Percentiles rank a stretch among this genome's conserved stretches.
phyloP scores from a whole-genome alignment of 2,329 filamentous ascomycete genomes.

The Clonostachys rosea region DNA sequence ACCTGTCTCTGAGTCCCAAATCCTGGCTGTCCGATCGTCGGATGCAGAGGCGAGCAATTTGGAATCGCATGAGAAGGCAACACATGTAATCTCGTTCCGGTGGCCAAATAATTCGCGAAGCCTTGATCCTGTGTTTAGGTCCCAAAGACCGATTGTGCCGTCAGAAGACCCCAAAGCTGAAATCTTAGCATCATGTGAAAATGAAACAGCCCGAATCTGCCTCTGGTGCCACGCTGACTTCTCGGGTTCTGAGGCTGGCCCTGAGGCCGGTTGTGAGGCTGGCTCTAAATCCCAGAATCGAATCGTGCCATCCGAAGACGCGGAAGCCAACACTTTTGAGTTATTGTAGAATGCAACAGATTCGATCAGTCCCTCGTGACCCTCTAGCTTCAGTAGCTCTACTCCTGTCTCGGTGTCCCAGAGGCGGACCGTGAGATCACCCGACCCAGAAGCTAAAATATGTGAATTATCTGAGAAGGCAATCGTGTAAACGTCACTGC shows the following conservation, averaged over 20 bases:
- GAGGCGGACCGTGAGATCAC: conserved; percentile 3
- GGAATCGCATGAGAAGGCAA: neutral
- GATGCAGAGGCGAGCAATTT: conserved; percentile 4
- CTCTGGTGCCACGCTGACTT: too few relatives aligned
- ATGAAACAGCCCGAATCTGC: neutral
- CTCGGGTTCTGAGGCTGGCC: too few relatives aligned
- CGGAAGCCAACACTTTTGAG: neutral
- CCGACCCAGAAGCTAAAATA: conserved; percentile 1
- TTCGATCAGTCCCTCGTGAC: conserved; percentile 1
- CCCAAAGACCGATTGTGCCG: conserved; percentile 1
- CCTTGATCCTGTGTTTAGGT: neutral
- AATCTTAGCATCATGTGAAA: neutral
- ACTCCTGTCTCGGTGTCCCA: conserved; percentile 5
- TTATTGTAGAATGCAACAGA: too few relatives aligned
- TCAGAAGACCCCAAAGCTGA: neutral
- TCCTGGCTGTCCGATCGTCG: too few relatives aligned
- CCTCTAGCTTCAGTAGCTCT: conserved; percentile 3
- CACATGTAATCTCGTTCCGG: too few relatives aligned
- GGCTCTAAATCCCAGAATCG: neutral
- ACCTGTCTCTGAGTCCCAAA: too few relatives aligned
- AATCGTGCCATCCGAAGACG: neutral
- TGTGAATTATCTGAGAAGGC: neutral
- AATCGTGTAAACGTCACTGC: neutral
- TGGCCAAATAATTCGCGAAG: neutral
- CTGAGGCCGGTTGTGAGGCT: too few relatives aligned